These are phyloP conservation scores for Myxozyma monticola DNA, from an alignment of 805 yeast species.

Conservation along the genomic window DNA sequence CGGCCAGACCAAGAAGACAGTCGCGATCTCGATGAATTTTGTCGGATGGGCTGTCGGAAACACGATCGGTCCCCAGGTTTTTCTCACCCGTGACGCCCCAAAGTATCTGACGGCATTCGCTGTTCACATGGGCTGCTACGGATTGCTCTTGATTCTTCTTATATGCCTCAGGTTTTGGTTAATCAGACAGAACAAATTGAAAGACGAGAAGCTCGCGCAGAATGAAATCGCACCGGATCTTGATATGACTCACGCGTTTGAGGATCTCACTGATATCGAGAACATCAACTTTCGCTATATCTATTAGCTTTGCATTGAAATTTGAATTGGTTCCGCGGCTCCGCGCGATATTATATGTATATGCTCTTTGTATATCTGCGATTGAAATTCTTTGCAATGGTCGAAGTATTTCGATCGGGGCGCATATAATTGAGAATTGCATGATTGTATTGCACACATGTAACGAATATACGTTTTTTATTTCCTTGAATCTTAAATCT, in stretches of 20 bases:
- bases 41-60: constrained; percentile 49
- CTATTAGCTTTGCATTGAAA: not conserved
- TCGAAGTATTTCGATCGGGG: no score
- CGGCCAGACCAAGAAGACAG: constrained; percentile 36
- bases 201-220: constrained; percentile 1
- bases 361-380: no score
- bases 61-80: constrained; percentile 65
- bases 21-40: constrained; percentile 19
- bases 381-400: no score
- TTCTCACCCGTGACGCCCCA: constrained; percentile 55
- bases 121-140: constrained; percentile 22
- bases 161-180: constrained; percentile 13
- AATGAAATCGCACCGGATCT: constrained; percentile 13
- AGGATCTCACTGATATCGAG: constrained; percentile 17
- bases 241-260: constrained; percentile 17
- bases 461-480: no score
- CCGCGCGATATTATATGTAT: no score
- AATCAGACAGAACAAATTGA: constrained; percentile 7
- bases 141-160: constrained; percentile 9
- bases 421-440: no score
- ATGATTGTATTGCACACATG: no score
- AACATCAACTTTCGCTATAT: constrained; percentile 14
- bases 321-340: no score
- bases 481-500: no score
- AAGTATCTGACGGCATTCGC: constrained; percentile 41